Percentiles rank a stretch among this genome's conserved stretches.
Conservation (phyloP, 495 filamentous ascomycete species). For the Umbilicaria muhlenbergii region DNA sequence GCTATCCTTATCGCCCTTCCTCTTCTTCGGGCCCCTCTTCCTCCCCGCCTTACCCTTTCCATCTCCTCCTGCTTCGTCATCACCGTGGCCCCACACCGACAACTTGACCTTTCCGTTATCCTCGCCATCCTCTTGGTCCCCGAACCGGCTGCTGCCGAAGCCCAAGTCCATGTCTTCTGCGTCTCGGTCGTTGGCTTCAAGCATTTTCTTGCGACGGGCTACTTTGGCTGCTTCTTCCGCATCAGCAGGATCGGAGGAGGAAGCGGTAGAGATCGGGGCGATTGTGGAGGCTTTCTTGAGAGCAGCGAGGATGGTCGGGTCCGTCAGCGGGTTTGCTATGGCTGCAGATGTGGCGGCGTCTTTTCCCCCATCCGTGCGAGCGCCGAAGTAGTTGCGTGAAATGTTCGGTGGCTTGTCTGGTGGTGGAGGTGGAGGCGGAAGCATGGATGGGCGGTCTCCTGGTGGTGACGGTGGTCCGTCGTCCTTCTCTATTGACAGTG, state of each 20-base stretch:
- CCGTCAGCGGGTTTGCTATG: slow-evolving; percentile 41
- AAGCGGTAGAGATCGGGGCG: slow-evolving; percentile 30
- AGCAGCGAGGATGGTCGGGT: slow-evolving; percentile 69
- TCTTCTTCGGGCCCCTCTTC: slow-evolving; percentile 74
- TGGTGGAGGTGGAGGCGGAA: neutral
- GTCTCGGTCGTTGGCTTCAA: slow-evolving; percentile 65
- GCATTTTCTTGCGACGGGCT: slow-evolving; percentile 55
- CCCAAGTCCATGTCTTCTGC: slow-evolving; percentile 87
- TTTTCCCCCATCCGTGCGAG: slow-evolving; percentile 13
- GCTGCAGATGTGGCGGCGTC: slow-evolving; percentile 28
- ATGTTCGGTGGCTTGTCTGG: slow-evolving; percentile 5
- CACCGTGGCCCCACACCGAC: slow-evolving; percentile 43
- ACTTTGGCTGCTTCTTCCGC: slow-evolving; percentile 34
- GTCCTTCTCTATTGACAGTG: neutral
- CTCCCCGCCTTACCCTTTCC: slow-evolving; percentile 43
- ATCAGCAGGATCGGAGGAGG: slow-evolving; percentile 28
- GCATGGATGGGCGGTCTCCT: neutral
- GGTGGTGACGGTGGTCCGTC: no score
- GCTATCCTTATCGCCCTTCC: slow-evolving; percentile 70
- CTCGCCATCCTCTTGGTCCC: slow-evolving; percentile 68
- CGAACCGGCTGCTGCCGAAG: slow-evolving; percentile 72
- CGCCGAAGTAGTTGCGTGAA: slow-evolving; percentile 47
- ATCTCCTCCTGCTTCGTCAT: slow-evolving; percentile 30
- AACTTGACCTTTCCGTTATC: slow-evolving; percentile 45
- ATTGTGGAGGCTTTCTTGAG: slow-evolving; percentile 71